phyloP scores from a whole-genome alignment of 164 flowering plant genomes.

The Chloranthus sessilifolius region DNA sequence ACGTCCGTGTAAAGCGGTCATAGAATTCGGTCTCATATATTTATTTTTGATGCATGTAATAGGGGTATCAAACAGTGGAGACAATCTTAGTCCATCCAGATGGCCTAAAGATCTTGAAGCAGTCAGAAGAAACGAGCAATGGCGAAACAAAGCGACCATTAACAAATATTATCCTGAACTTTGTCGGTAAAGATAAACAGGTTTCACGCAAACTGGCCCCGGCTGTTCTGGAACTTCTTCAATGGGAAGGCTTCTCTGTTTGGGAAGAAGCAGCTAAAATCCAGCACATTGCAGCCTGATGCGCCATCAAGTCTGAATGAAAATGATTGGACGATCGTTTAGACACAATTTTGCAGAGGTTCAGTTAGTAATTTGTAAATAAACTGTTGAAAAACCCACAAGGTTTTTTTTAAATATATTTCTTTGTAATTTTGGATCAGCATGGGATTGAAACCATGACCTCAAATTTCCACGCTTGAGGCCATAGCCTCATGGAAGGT shows the following conservation, averaged over 20 bases:
- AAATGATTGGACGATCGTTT: slow-evolving; percentile 59
- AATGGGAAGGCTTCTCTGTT: slow-evolving; percentile 59
- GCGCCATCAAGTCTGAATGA: slow-evolving; percentile 28
- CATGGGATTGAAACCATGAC: too few species aligned
- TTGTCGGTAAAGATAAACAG: slow-evolving; percentile 52
- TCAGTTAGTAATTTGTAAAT: slow-evolving; percentile 17
- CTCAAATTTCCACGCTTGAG: too few species aligned
- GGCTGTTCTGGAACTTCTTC: slow-evolving; percentile 38
- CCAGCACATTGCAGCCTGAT: slow-evolving; percentile 25
- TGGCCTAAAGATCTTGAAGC: slow-evolving; percentile 39
- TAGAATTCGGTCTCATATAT: too few species aligned
- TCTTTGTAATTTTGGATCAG: too few species aligned
- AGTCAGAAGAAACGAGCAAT: slow-evolving; percentile 42
- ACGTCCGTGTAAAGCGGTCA: too few species aligned
- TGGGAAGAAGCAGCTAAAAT: slow-evolving; percentile 60
- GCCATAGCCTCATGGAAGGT: too few species aligned
- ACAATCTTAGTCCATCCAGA: slow-evolving; percentile 58
- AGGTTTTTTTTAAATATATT: background rate
- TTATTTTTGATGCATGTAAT: too few species aligned
- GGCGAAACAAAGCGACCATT: slow-evolving; percentile 52
- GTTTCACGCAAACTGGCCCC: slow-evolving; percentile 30
- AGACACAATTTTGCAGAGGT: slow-evolving; percentile 9
- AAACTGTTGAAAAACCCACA: slow-evolving; percentile 4
- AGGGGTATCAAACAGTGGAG: slow-evolving; percentile 90
- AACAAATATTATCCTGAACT: too few species aligned